Evolutionary conservation across 129 eudicot genomes (phyloP).

Genomic region (Escallonia rubra): DNA sequence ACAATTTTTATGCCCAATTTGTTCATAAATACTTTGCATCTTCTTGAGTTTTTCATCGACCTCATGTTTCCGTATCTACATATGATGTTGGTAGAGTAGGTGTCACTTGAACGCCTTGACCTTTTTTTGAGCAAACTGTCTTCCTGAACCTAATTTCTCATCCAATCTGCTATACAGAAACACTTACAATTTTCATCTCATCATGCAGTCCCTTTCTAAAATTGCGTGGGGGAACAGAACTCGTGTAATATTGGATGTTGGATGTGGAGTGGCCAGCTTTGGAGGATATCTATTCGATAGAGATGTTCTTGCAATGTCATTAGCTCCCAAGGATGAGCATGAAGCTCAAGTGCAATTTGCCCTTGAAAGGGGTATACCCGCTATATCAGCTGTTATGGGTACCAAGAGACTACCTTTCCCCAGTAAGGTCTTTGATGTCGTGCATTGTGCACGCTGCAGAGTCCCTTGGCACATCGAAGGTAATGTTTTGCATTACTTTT

Average conservation of each 20-base stretch:
- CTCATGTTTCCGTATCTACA: no score
- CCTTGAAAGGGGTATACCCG: conserved; percentile 70
- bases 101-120: no score
- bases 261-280: conserved; percentile 77
- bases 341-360: conserved; percentile 79
- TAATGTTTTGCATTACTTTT: conserved; percentile 3
- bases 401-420: conserved; percentile 57
- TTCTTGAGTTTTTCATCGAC: no score
- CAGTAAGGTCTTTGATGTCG: conserved; percentile 50
- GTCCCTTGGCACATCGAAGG: conserved; percentile 84
- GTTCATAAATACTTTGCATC: not conserved
- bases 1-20: not conserved
- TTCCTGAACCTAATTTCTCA: no score
- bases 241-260: conserved; percentile 63
- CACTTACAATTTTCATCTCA: not conserved
- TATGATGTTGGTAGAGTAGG: no score
- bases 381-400: conserved; percentile 76
- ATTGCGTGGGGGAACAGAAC: conserved; percentile 68
- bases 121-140: no score
- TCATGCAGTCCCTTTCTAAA: conserved; percentile 46
- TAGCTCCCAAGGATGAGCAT: conserved; percentile 77
- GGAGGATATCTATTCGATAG: conserved; percentile 66
- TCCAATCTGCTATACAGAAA: not conserved
- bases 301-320: conserved; percentile 59
- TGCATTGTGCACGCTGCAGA: conserved; percentile 74